Evolutionary conservation across 2,329 filamentous ascomycete species (phyloP), one percentile per base, ranked within the genome.

Genomic region (Claviceps citrina): DNA sequence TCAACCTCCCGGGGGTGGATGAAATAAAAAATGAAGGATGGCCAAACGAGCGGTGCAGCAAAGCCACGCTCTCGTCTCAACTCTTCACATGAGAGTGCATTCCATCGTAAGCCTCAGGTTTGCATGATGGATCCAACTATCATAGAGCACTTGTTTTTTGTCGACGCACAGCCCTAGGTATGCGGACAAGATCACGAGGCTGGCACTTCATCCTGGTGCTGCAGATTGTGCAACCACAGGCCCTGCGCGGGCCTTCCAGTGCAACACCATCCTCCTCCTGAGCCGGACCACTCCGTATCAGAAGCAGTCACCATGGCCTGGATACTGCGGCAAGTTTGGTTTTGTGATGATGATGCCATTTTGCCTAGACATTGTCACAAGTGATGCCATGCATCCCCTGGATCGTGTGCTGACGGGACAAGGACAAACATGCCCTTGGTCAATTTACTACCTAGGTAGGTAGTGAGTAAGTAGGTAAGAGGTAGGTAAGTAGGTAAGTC

Each of bases 111-210:
- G 26, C 26, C 26, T 27, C 26, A 4, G 26, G 10, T 13, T 27
- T 24, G 10, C 26, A 27, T 13, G 26, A 27, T 27, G 4, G 26
- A 8, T 27, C 26, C 26, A 27, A 27, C 10, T 27, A 6, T 25
- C 33, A 16, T 4, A 16, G 7, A 36, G n/a, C 13, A 4, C 13
- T 18, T 36, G 22, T 5, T 28, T 33, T 33, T 8, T 26, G 20
- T 36, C 33, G 33, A 25, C 33, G 5, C 27, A 27, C 25, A 38
- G 25, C 16, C 15, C 25, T 31, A 26, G 25, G 25, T 38, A 4
- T 31, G 36, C 36, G 19, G 19, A 22, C 16, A 33, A 27, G 38
- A 39, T 39, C 38, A 39, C 38, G 38, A 33, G 38, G 38, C 15
- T 24, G 22, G 30, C 9, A 33, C 12, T 19, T 16, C 9, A 26